These are phyloP conservation scores for Fusarium siculi DNA, from an alignment of 2,329 filamentous ascomycete species.

Conservation along the genomic window DNA sequence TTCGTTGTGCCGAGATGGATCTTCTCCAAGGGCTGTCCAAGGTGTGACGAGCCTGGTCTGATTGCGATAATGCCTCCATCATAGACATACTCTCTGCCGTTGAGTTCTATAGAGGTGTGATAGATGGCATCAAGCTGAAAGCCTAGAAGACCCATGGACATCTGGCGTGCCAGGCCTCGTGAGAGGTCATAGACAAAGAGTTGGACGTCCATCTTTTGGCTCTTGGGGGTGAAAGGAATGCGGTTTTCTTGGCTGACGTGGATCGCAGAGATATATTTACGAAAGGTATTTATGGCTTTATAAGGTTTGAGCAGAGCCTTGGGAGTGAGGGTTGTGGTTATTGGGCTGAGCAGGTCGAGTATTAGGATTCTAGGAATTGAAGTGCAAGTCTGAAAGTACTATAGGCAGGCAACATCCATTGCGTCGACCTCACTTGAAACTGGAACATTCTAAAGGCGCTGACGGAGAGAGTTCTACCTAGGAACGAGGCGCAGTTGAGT, in stretches of 20 bases:
- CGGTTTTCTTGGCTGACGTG: not conserved
- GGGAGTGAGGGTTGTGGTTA: not conserved
- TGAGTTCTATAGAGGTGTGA: constrained; percentile 89
- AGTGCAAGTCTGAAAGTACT: not conserved
- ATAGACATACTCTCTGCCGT: constrained; percentile 89
- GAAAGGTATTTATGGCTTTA: not conserved
- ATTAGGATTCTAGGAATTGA: not conserved
- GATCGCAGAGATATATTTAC: not conserved
- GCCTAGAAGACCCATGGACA: constrained; percentile 64
- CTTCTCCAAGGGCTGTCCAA: constrained; percentile 83
- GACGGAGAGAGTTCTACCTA: constrained; percentile 17
- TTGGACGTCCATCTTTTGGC: constrained; percentile 73
- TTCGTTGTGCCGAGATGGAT: constrained; percentile 80
- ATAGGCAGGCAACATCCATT: constrained; percentile 42
- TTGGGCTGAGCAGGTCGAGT: constrained; percentile 1
- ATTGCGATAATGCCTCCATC: constrained; percentile 89
- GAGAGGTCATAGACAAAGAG: constrained; percentile 85
- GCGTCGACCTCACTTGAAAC: constrained; percentile 32
- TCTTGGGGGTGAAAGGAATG: not conserved
- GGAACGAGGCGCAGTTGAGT: not conserved
- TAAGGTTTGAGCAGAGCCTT: not conserved
- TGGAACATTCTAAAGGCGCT: constrained; percentile 42
- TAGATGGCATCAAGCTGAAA: constrained; percentile 89
- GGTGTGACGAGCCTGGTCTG: constrained; percentile 82
- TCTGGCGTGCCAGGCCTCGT: constrained; percentile 64